Base-by-base conservation (phyloP, 495 filamentous ascomycete genomes). In the Penicillium lagena region DNA sequence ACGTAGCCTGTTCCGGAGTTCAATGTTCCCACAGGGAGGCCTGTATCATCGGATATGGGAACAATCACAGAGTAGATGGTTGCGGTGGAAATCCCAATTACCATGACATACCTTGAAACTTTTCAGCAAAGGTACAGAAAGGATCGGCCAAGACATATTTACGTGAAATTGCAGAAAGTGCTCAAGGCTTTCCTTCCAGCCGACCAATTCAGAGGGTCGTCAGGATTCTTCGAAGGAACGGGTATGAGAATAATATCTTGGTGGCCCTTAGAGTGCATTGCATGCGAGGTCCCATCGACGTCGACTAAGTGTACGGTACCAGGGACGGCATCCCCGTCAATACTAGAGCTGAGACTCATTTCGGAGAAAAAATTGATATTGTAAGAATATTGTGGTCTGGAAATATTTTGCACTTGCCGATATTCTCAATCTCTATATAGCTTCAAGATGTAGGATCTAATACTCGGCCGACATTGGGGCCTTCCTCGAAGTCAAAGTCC, bases 151-250 rank as follows among this genome's bases (percentile, higher is more conserved):
- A 17, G 17, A 4, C 4, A 17, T 17, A 17, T 17, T 17, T 17
- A 17, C 17, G 17, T 17, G 17, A 17, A 17, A 17, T 17, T 17
- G 17, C 17, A 17, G 17, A 17, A 17, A 29, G 13, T 42, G 45
- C 4, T 35, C 9, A 37, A 15, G 4, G 22, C 7, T 37, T 75
- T 76, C 31, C 71, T 59, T 17, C 55, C 53, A 9, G 54, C 56
- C 32, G 68, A 62, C 72, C 72, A 76, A 43, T 74, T 74, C 49
- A 77, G 55, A 15, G 72, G 71, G 39, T 77, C 73, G 31, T 75
- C 62, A 9, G 71, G 68, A 49, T 75, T 63, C 11, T 45, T 44
- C 0, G 65, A 70, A 7, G 72, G 72, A 1, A 58, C 57, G 12
- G 72, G 73, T 29, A 73, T 57, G 27, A 77, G 54, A 13, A 76